Percentiles rank a stretch among this genome's conserved stretches.
Evolutionary conservation across 768 basidiomycete genomes (phyloP).

Genomic region (Gloeopeniophorella convolvens): DNA sequence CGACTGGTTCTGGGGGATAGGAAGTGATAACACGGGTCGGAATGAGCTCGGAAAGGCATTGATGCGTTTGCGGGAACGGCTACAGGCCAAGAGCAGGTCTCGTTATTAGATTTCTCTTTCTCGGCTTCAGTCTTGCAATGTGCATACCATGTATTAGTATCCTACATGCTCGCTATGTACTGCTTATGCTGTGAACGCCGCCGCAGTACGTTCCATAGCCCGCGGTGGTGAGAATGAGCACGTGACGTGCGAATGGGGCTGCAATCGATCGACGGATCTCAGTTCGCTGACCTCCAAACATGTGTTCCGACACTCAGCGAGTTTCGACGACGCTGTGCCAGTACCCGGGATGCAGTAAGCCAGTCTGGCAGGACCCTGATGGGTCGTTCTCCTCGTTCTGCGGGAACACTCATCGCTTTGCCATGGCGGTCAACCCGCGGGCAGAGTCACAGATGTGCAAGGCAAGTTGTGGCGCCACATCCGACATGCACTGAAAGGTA

Average conservation of each 20-base stretch:
- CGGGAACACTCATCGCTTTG: slow-evolving; percentile 19
- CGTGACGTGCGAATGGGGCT: background rate
- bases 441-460: slow-evolving; percentile 12
- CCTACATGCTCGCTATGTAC: too few relatives aligned
- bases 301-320: slow-evolving; percentile 18
- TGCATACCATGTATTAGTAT: background rate
- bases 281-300: background rate
- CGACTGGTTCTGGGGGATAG: slow-evolving; percentile 39
- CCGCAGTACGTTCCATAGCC: too few relatives aligned
- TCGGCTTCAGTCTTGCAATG: background rate
- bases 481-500: too few relatives aligned
- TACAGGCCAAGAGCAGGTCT: slow-evolving; percentile 24
- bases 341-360: slow-evolving; percentile 16
- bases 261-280: background rate
- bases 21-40: slow-evolving; percentile 32
- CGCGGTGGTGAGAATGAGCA: background rate
- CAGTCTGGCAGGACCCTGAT: slow-evolving; percentile 22
- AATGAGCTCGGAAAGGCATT: slow-evolving; percentile 39
- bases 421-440: slow-evolving; percentile 9
- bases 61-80: slow-evolving; percentile 30
- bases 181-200: too few relatives aligned
- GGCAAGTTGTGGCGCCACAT: slow-evolving; percentile 4
- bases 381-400: slow-evolving; percentile 23
- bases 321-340: slow-evolving; percentile 8
- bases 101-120: background rate